Evolutionary conservation across 2,329 filamentous ascomycete species (phyloP), one percentile per base, ranked within the genome.

Genomic region (Exophiala bonariae): DNA sequence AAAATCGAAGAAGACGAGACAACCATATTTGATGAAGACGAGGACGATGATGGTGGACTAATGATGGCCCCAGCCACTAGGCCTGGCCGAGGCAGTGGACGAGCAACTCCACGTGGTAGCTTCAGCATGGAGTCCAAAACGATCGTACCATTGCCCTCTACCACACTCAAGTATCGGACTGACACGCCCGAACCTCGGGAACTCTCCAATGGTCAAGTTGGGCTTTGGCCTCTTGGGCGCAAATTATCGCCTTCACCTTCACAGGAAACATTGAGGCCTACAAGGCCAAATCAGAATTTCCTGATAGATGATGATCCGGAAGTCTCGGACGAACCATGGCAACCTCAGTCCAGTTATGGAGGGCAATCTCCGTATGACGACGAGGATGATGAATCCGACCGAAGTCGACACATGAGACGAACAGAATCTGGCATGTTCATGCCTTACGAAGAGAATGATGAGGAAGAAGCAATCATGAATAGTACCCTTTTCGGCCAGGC

Each of bases 391-490:
- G 79, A 81, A 33, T 73, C 79, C 41, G 68, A 77, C 3, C 68
- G 70, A 9, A 63, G 63, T 34, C 72, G 68, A 14, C 83, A 84
- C 42, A 84, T 95, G 75, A 82, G 85, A 53, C 79, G 90, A 57
- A 95, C 89, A 16, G 76, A 83, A 41, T 93, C 89, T 31, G 90
- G 89, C 58, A 95, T 95, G 88, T 86, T 95, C 60, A 91, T 95
- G 86, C 88, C 89, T 6, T 86, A 85, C 59, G 87, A 90, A 58
- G 82, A 82, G 50, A 87, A 89, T 55, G 11, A 11, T 11, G 73
- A 78, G 42, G 76, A 80, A 67, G 63, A 76, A 33, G 66, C 72
- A 3, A 68, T 71, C 6, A 68, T 76, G 51, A 80, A 73, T 61
- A 74, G 78, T 41, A 85, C 86, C 37, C 76, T 95, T 45, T 80